Evolutionary conservation across 805 yeast species (phyloP).

Genomic region (Monosporozyma servazzii): DNA sequence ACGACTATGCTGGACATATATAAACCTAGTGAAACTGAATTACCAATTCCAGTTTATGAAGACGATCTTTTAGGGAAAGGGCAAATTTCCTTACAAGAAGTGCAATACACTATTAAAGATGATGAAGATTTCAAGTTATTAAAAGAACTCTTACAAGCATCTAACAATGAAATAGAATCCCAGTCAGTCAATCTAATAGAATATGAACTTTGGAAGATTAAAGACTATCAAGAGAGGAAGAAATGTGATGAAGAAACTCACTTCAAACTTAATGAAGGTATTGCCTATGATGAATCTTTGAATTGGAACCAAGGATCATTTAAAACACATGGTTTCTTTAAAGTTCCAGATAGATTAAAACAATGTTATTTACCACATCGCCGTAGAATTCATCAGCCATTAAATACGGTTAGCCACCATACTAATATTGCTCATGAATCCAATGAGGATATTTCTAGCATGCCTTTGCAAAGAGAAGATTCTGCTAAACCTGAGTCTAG

Average conservation of each 20-base stretch:
- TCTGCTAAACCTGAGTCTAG: constrained; percentile 13
- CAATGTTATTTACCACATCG: constrained; percentile 76
- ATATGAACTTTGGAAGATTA: constrained; percentile 20
- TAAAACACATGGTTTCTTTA: constrained; percentile 62
- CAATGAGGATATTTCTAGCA: constrained; percentile 31
- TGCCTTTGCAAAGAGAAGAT: constrained; percentile 14
- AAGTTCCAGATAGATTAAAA: constrained; percentile 65
- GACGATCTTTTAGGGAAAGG: constrained; percentile 20
- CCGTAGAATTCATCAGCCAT: constrained; percentile 54
- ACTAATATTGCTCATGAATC: constrained; percentile 35
- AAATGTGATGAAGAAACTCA: constrained; percentile 11
- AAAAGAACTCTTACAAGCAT: constrained; percentile 32
- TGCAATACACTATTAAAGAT: constrained; percentile 55
- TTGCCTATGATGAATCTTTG: constrained; percentile 21
- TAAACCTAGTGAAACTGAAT: constrained; percentile 39
- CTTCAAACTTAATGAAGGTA: constrained; percentile 19
- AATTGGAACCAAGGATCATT: constrained; percentile 46
- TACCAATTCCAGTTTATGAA: constrained; percentile 50
- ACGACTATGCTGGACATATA: constrained; percentile 23
- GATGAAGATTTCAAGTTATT: constrained; percentile 61
- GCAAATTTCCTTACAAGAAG: constrained; percentile 30
- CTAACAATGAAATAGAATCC: neutral
- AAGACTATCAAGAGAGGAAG: constrained; percentile 10
- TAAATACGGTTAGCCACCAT: constrained; percentile 58
- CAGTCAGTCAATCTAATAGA: constrained; percentile 3